Base-by-base conservation (phyloP, 495 filamentous ascomycete species). In the Astrothelium subdiscretum region DNA sequence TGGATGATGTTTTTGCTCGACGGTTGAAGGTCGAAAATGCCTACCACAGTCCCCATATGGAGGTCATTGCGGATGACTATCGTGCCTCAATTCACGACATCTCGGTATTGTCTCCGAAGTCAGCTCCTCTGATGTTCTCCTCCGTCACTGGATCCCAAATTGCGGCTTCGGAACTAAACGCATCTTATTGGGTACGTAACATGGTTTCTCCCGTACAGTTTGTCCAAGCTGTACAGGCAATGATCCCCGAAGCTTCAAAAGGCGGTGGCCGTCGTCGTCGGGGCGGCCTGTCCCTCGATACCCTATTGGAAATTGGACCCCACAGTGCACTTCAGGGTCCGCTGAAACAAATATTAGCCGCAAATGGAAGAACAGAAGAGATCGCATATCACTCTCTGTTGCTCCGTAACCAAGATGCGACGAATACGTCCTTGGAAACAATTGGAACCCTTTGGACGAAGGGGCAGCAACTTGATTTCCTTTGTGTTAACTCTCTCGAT, bases 31-130 rank as follows among this genome's bases (percentile, higher is more conserved):
- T 87, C n/a, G 76, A 81, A 31, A 73, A 78, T 26, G 85, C 84
- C 0, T 88, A 85, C 63, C 85, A 88, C 66, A 86, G 83, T 3
- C 79, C 80, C 59, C 82, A 87, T 64, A 87, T 87, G 79, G 67
- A 76, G 43, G 63, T 60, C 8, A 57, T 63, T 29, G 57, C 62
- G 3, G 57, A 57, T 44, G 62, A 27, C 6, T 59, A 59, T 44
- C 31, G 42, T 2, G 3, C 29, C 15, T 57, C 62, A 29, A 35
- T 63, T 10, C 10, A 59, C 29, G 35, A 29, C 22, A 31, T 29
- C 38, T 54, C 48, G 20, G 20, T 29, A 54, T 54, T 54, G 24
- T 1, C 48, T 54, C 24, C 48, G 10, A 54, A 54, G 24, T 54
- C 48, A 54, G 48, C 48, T 5, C 48, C 48, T 24, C 31, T 62